Evolutionary conservation across 352 stramenopile species (phyloP), one percentile per base, ranked within the genome.

Genomic region (Phytophthora tubulina): DNA sequence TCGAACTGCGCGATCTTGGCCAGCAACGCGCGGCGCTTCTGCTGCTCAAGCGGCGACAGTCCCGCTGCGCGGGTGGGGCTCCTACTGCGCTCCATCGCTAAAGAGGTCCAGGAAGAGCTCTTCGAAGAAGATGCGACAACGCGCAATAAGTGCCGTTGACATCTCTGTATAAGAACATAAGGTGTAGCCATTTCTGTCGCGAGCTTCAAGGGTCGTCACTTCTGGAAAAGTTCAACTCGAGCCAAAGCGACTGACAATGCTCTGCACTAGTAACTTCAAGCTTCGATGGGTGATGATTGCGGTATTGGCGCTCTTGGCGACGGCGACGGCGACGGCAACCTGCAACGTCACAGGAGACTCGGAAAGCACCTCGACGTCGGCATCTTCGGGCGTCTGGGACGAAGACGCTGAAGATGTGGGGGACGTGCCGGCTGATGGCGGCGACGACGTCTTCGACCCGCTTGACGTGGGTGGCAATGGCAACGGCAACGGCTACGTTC

Each of bases 1-100:
- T 93, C 85, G 21, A 81, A 82, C 31, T 81, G 56, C 38, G 66
- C 73, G 74, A 94, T 94, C 62, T 89, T 86, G 38, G 55, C 62
- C 31, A 93, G 70, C 58, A 94, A 50, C n/a, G 70, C 71, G 21
- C 59, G 64, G 14, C 59, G 67, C 58, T 69, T 73, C n/a, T 63
- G 57, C 36, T 73, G 58, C 51, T 78, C 63, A 27, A 71, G 46
- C 4, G 57, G 48, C 14, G 62, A 68, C 38, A 70, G 49, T 11
- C 44, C 45, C 11, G 38, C n/a, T 4, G 14, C n/a, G 31, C 27
- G 42, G 27, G 14, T 30, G 33, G 58, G 35, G 31, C 35, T 65
- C 11, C 36, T 56, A 14, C 14, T 36, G 10, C 17, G 36, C 38
- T 74, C 65, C 70, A 78, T 78, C 21, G 21, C 1, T 27, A 2